Evolutionary conservation across 164 flowering plant species (phyloP).

Genomic region (Protea cynaroides): DNA sequence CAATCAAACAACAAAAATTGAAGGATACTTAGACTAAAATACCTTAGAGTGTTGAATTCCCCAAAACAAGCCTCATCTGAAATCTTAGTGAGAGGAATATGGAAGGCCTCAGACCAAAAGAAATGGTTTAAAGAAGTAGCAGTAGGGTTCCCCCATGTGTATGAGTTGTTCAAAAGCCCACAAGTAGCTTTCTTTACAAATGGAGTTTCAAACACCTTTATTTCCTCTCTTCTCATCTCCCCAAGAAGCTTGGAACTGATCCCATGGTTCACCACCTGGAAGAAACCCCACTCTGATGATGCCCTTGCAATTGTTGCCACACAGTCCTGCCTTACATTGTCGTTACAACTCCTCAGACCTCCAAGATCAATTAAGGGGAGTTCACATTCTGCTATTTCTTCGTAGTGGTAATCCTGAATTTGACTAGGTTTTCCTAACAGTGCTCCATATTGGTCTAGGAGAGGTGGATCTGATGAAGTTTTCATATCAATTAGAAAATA

Average conservation of each 20-base stretch:
- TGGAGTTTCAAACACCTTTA: conserved; percentile 47
- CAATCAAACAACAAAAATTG: neutral
- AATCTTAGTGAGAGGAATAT: conserved; percentile 50
- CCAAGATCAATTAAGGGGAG: conserved; percentile 61
- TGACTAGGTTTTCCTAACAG: conserved; percentile 14
- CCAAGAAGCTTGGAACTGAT: too few relatives aligned
- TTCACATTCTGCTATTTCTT: conserved; percentile 35
- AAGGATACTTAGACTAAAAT: neutral
- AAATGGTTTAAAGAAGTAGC: conserved; percentile 48
- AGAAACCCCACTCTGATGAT: conserved; percentile 61
- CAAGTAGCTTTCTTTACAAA: conserved; percentile 43
- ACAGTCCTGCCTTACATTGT: conserved; percentile 29
- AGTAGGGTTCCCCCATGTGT: conserved; percentile 65
- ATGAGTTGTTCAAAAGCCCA: conserved; percentile 47
- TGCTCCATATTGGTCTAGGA: conserved; percentile 25
- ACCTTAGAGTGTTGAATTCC: conserved; percentile 50
- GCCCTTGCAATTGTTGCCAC: conserved; percentile 38
- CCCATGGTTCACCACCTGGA: too few relatives aligned
- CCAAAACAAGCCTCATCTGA: conserved; percentile 42
- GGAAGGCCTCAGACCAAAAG: conserved; percentile 86
- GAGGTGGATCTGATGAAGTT: conserved; percentile 54
- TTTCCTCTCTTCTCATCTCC: too few relatives aligned
- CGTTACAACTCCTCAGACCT: conserved; percentile 22
- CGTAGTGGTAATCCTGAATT: neutral
- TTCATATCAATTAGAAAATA: too few relatives aligned